A percentile compares a stretch with the other conserved stretches of the same genome.
Conservation (phyloP, 2,329 filamentous ascomycete species). For the Seiridium unicorne region DNA sequence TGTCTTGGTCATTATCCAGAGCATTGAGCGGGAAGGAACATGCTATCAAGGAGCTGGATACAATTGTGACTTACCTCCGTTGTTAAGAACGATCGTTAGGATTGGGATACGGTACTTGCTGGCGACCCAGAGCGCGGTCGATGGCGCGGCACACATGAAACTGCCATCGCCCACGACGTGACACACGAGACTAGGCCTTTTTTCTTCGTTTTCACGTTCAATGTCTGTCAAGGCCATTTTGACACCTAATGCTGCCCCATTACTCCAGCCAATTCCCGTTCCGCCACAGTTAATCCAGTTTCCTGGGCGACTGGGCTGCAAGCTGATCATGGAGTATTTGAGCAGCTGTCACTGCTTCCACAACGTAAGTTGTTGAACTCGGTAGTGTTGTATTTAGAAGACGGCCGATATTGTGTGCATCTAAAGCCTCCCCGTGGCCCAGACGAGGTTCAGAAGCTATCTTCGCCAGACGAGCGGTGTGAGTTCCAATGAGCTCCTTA, state of each 20-base stretch:
- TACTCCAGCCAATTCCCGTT: constrained; percentile 78
- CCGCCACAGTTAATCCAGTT: constrained; percentile 81
- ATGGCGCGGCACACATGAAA: constrained; percentile 47
- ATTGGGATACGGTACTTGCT: constrained; percentile 46
- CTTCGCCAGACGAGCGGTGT: constrained; percentile 18
- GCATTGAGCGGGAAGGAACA: neutral
- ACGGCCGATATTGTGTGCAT: constrained; percentile 20
- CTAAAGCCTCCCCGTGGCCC: constrained; percentile 16
- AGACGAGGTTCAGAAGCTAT: constrained; percentile 20
- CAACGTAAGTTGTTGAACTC: constrained; percentile 63
- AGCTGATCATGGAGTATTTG: constrained; percentile 68
- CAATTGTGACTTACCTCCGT: constrained; percentile 38
- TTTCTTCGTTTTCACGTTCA: constrained; percentile 39
- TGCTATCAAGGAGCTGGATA: too few species aligned
- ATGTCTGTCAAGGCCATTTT: constrained; percentile 63
- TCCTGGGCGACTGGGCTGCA: constrained; percentile 66
- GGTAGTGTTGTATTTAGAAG: constrained; percentile 18
- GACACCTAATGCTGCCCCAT: constrained; percentile 71
- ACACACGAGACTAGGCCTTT: constrained; percentile 39
- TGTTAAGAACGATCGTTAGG: constrained; percentile 49
- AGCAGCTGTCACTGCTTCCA: constrained; percentile 77
- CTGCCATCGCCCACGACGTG: constrained; percentile 50
- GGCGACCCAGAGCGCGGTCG: constrained; percentile 48
- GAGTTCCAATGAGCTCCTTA: constrained; percentile 9
- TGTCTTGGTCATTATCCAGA: neutral